Evolutionary conservation across 441 rosid genomes (phyloP).

Genomic region (Bocquillonia castaneifolia): DNA sequence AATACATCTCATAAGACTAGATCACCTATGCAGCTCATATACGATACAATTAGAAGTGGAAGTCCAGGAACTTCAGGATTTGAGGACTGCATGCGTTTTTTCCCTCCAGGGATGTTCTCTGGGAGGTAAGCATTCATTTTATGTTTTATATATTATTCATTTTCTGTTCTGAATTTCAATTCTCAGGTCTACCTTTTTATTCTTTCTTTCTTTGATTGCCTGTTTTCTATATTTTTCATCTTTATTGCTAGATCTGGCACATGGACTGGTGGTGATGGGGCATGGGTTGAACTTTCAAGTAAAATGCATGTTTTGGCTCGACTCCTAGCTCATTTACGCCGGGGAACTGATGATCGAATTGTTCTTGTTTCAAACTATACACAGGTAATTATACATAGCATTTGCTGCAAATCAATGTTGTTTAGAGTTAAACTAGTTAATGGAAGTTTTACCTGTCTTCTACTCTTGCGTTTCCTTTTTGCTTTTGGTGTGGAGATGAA

Average conservation of each 20-base stretch:
- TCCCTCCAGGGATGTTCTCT: constrained; percentile 93
- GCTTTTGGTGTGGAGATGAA: not conserved
- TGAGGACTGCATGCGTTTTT: constrained; percentile 77
- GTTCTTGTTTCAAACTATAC: constrained; percentile 98
- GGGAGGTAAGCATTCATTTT: constrained; percentile 55
- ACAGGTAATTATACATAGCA: constrained; percentile 49
- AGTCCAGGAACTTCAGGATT: constrained; percentile 83
- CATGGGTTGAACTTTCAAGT: constrained; percentile 97
- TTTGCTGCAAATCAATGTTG: constrained; percentile 11
- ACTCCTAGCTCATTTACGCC: constrained; percentile 74
- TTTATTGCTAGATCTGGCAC: constrained; percentile 70
- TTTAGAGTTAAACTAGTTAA: not conserved
- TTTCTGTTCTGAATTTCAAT: constrained; percentile 9
- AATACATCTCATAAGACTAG: constrained; percentile 16
- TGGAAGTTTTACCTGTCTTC: not conserved
- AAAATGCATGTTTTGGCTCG: constrained; percentile 97
- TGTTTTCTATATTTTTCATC: not conserved
- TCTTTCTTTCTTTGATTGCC: constrained; percentile 14
- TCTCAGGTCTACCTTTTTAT: constrained; percentile 12
- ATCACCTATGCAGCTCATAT: constrained; percentile 69
- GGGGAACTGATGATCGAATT: constrained; percentile 82
- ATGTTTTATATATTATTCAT: constrained; percentile 16
- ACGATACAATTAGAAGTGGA: constrained; percentile 70
- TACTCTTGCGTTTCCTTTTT: not conserved
- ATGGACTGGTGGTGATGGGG: constrained; percentile 91